Evolutionary conservation across 2,329 filamentous ascomycete genomes (phyloP).

Genomic region (Xylariaceae sp.): DNA sequence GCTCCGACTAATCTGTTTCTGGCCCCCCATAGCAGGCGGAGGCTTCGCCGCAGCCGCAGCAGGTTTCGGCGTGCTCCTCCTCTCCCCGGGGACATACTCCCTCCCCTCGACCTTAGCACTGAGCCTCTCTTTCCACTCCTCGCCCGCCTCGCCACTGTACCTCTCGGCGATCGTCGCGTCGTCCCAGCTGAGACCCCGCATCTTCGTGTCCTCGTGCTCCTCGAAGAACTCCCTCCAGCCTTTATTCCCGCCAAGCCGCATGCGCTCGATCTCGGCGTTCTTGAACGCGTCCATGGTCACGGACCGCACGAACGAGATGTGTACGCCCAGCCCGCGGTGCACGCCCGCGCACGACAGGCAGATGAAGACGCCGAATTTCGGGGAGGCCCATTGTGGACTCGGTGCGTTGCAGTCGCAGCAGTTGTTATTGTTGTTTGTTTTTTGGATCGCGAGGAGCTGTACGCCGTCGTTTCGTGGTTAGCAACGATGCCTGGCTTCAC

Average conservation of each 20-base stretch:
- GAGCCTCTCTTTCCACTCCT: constrained; percentile 92
- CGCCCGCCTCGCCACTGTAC: constrained; percentile 84
- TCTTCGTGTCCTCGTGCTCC: constrained; percentile 62
- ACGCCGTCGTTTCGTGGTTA: constrained; percentile 8
- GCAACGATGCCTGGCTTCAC: too few species aligned
- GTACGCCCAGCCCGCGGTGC: constrained; percentile 90
- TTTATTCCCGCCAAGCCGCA: constrained; percentile 89
- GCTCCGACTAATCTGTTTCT: constrained; percentile 32
- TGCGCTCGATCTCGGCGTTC: constrained; percentile 83
- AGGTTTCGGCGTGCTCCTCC: constrained; percentile 43
- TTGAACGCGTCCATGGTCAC: constrained; percentile 99
- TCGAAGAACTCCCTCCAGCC: constrained; percentile 88
- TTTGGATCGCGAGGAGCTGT: constrained; percentile 86
- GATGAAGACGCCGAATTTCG: constrained; percentile 98
- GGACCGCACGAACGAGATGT: constrained; percentile 96
- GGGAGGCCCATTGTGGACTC: constrained; percentile 95
- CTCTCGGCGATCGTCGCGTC: constrained; percentile 86
- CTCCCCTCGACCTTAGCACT: constrained; percentile 82
- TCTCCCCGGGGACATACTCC: constrained; percentile 77
- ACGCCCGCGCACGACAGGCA: constrained; percentile 94
- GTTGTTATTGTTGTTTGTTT: constrained; percentile 80
- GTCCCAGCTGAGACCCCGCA: constrained; percentile 72
- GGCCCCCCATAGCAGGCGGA: constrained; percentile 32
- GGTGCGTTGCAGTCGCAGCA: constrained; percentile 96
- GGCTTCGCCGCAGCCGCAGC: constrained; percentile 32